Conservation (phyloP, 129 eudicot species). For the Kitagawia praeruptora region DNA sequence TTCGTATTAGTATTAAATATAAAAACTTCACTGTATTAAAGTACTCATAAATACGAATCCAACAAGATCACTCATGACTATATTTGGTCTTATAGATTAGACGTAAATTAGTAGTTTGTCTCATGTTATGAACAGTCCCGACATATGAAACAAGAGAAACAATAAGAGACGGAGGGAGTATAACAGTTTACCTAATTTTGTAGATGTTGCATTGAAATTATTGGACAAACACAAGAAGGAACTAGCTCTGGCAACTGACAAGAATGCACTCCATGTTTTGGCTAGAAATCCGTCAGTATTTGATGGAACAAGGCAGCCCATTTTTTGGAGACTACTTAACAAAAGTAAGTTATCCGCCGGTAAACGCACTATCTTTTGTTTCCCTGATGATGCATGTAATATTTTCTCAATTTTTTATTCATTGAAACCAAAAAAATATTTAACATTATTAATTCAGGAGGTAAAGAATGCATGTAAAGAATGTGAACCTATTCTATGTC, state of each 20-base stretch:
- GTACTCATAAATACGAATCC: too few relatives aligned
- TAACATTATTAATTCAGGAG: background rate
- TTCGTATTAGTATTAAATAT: too few relatives aligned
- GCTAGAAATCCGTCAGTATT: constrained; percentile 24
- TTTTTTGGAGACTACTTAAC: constrained; percentile 2
- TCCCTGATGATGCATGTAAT: background rate
- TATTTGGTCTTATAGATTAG: too few relatives aligned
- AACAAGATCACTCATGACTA: too few relatives aligned
- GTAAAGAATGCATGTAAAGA: background rate
- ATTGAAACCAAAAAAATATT: background rate
- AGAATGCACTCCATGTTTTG: constrained; percentile 17
- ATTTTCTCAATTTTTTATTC: background rate
- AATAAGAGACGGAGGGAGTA: too few relatives aligned
- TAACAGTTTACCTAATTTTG: background rate
- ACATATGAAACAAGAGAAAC: too few relatives aligned
- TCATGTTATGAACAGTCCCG: too few relatives aligned
- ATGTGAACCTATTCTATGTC: too few relatives aligned
- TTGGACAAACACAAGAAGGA: background rate
- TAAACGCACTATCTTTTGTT: background rate
- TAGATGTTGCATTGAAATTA: constrained; percentile 24
- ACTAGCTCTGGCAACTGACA: constrained; percentile 1
- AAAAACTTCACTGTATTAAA: too few relatives aligned
- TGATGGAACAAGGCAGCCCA: background rate
- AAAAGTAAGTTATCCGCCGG: constrained; percentile 7
- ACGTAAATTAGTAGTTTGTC: too few relatives aligned